Conservation (phyloP, 768 basidiomycete genomes). For the Dioszegia hungarica region DNA sequence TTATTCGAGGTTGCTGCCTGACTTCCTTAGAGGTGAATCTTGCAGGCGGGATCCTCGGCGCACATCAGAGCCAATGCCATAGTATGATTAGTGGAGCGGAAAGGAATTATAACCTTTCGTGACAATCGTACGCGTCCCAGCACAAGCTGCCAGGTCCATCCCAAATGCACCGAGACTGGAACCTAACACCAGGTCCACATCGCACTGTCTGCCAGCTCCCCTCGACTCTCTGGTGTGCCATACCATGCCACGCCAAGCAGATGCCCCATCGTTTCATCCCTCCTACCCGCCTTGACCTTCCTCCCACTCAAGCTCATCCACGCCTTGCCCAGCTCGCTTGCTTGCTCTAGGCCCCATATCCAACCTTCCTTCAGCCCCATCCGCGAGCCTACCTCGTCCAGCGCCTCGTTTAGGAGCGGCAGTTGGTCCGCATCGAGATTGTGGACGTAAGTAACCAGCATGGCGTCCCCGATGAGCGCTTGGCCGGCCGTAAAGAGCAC, state of each 20-base stretch:
- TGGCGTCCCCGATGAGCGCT: constrained; percentile 9
- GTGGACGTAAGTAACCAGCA: constrained; percentile 16
- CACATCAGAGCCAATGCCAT: too few relatives aligned
- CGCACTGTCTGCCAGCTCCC: constrained; percentile 19
- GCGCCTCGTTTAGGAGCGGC: constrained; percentile 9
- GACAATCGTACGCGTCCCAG: too few relatives aligned
- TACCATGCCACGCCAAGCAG: constrained; percentile 38
- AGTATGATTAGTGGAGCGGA: too few relatives aligned
- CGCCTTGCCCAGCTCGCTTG: constrained; percentile 8
- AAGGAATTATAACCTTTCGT: too few relatives aligned
- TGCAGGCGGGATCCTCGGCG: too few relatives aligned
- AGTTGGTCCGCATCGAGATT: constrained; percentile 13
- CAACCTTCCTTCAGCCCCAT: constrained; percentile 18
- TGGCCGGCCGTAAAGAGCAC: constrained; percentile 22
- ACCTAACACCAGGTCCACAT: constrained; percentile 34
- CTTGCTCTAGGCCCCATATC: constrained; percentile 21
- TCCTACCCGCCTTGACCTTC: constrained; percentile 1
- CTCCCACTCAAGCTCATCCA: constrained; percentile 9
- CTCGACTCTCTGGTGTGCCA: constrained; percentile 15
- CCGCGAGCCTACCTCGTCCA: constrained; percentile 16
- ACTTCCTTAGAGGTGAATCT: too few relatives aligned
- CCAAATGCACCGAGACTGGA: too few relatives aligned
- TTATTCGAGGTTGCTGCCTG: too few relatives aligned
- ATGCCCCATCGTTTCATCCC: constrained; percentile 28
- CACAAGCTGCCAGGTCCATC: too few relatives aligned